These are phyloP conservation scores for Pueraria montana DNA, from an alignment of 306 rosid genomes.

Conservation along the genomic window DNA sequence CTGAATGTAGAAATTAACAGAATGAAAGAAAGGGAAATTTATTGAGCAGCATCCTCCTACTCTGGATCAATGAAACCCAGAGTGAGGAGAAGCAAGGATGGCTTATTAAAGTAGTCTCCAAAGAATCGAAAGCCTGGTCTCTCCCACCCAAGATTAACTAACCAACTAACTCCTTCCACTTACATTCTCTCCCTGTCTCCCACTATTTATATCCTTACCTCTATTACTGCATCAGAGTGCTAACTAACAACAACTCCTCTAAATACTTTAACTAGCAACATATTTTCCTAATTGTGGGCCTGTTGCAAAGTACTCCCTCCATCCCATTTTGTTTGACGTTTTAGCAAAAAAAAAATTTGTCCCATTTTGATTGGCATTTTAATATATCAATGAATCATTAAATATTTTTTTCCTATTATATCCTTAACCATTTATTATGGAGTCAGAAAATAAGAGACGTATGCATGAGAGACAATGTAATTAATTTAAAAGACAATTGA, in stretches of 20 bases:
- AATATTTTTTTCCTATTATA: background rate
- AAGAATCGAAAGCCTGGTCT: background rate
- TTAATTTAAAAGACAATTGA: background rate
- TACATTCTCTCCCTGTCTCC: conserved; percentile 19
- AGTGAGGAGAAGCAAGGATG: no score
- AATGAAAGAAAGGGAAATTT: background rate
- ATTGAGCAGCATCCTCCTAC: background rate
- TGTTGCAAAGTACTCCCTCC: background rate
- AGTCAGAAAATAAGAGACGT: background rate
- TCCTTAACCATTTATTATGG: background rate
- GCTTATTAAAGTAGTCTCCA: conserved; percentile 22
- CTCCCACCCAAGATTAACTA: conserved; percentile 21
- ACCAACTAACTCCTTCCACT: background rate
- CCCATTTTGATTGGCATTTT: background rate
- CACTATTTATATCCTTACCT: background rate
- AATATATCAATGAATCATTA: background rate
- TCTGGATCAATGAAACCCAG: background rate
- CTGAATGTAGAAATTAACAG: background rate
- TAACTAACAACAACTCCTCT: background rate
- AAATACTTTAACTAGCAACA: background rate
- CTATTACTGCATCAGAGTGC: conserved; percentile 13
- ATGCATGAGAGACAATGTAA: background rate
- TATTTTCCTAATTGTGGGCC: background rate
- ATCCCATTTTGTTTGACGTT: background rate
- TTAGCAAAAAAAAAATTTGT: background rate